These are phyloP conservation scores for Botrytis hyacinthi DNA, from an alignment of 2,329 filamentous ascomycete genomes.

Conservation along the genomic window DNA sequence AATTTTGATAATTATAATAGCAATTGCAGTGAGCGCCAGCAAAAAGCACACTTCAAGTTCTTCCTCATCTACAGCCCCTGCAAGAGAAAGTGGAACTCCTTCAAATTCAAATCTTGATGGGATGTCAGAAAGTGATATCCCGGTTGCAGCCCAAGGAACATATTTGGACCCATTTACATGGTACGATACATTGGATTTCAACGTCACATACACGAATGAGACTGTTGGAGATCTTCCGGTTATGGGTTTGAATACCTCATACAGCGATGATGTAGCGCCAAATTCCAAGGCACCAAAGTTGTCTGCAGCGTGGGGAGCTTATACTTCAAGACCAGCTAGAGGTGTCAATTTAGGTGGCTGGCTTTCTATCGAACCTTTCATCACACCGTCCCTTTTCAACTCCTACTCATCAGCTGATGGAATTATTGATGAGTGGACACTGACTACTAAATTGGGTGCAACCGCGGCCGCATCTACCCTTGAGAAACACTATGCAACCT, in stretches of 20 bases:
- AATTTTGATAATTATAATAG: slow-evolving; percentile 64
- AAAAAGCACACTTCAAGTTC: slow-evolving; percentile 53
- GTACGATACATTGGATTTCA: slow-evolving; percentile 88
- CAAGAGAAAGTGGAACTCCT: slow-evolving; percentile 28
- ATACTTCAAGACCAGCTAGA: slow-evolving; percentile 74
- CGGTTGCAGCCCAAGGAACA: slow-evolving; percentile 66
- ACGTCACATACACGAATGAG: slow-evolving; percentile 84
- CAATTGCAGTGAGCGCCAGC: slow-evolving; percentile 63
- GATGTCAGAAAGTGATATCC: slow-evolving; percentile 49
- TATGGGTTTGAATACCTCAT: slow-evolving; percentile 82
- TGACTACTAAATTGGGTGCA: slow-evolving; percentile 68
- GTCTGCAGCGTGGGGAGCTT: slow-evolving; percentile 71
- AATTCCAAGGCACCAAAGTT: slow-evolving; percentile 80
- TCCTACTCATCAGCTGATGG: slow-evolving; percentile 51
- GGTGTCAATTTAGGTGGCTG: slow-evolving; percentile 94
- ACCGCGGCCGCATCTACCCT: slow-evolving; percentile 62
- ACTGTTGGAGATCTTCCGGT: slow-evolving; percentile 84
- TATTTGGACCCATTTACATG: slow-evolving; percentile 88
- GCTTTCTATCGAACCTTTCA: slow-evolving; percentile 92
- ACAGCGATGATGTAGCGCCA: slow-evolving; percentile 77
- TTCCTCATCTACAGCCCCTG: slow-evolving; percentile 24
- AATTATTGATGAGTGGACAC: slow-evolving; percentile 85
- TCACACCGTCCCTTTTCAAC: slow-evolving; percentile 86
- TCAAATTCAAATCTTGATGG: slow-evolving; percentile 50
- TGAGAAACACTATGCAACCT: slow-evolving; percentile 90